These are phyloP conservation scores for Moricandia arvensis DNA, from an alignment of 345 rosid species.

Conservation along the genomic window DNA sequence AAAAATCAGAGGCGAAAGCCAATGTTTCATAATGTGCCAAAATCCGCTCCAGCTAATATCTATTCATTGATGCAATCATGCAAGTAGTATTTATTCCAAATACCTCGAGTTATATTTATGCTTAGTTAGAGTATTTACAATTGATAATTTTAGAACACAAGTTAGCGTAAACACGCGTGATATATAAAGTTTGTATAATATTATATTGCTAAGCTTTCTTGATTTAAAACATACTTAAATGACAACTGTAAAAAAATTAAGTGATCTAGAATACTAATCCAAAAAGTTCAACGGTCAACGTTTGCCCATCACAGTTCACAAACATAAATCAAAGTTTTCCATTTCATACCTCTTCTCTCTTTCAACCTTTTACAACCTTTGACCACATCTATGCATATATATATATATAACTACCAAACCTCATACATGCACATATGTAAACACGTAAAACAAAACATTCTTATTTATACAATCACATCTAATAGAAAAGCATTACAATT, in stretches of 20 bases:
- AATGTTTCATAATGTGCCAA: no score
- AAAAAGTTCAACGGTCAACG: constrained; percentile 37
- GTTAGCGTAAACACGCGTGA: not conserved
- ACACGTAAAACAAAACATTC: not conserved
- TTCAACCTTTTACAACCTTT: constrained; percentile 31
- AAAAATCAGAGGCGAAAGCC: no score
- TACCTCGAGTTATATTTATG: not conserved
- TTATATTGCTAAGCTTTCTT: not conserved
- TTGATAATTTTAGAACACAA: not conserved
- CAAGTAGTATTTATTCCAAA: not conserved
- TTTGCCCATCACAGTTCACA: constrained; percentile 35
- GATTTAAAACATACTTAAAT: not conserved
- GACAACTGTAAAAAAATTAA: not conserved
- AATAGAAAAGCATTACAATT: not conserved
- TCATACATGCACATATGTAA: constrained; percentile 19
- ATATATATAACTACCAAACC: not conserved
- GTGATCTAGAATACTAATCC: constrained; percentile 17
- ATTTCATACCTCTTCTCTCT: constrained; percentile 22
- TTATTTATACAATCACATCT: constrained; percentile 19
- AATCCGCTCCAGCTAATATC: not conserved
- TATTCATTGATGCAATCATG: not conserved
- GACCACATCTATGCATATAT: constrained; percentile 19
- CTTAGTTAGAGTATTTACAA: not conserved
- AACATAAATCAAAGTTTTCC: constrained; percentile 31
- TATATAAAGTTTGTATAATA: not conserved